Percentiles rank a stretch among this genome's conserved stretches.
Conservation (phyloP, 108 stramenopile species). For the Stephanodiscus minutulus region DNA sequence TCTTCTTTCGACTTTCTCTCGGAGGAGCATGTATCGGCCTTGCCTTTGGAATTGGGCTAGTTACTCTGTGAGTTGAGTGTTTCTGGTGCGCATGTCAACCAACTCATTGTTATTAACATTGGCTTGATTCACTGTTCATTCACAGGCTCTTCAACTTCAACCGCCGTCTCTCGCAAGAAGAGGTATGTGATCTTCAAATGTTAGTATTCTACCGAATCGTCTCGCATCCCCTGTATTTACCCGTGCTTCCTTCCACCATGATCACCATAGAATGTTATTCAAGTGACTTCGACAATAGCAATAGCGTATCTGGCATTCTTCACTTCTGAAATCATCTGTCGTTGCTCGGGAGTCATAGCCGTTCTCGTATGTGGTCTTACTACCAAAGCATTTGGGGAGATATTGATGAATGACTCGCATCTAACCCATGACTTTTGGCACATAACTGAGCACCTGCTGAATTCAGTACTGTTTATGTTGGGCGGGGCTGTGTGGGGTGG, state of each 20-base stretch:
- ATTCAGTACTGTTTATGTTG: slow-evolving; percentile 91
- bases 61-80: no score
- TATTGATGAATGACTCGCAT: slow-evolving; percentile 63
- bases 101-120: no score
- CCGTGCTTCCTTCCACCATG: slow-evolving; percentile 61
- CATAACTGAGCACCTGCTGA: slow-evolving; percentile 81
- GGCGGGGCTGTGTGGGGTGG: slow-evolving; percentile 85
- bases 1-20: slow-evolving; percentile 73
- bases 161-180: slow-evolving; percentile 65
- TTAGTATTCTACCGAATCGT: no score
- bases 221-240: no score
- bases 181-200: no score
- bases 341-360: slow-evolving; percentile 78
- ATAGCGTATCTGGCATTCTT: slow-evolving; percentile 86
- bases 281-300: slow-evolving; percentile 78
- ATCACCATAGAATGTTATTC: no score
- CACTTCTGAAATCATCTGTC: slow-evolving; percentile 60
- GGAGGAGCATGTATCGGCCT: slow-evolving; percentile 81
- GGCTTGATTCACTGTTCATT: no score
- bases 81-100: no score
- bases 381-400: slow-evolving; percentile 57
- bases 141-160: no score
- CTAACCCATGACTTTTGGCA: slow-evolving; percentile 81
- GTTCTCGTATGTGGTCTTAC: slow-evolving; percentile 71
- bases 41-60: slow-evolving; percentile 52